Evolutionary conservation across 805 yeast species (phyloP), one percentile per base, ranked within the genome.

Genomic region (Scheffersomyces lignosus): DNA sequence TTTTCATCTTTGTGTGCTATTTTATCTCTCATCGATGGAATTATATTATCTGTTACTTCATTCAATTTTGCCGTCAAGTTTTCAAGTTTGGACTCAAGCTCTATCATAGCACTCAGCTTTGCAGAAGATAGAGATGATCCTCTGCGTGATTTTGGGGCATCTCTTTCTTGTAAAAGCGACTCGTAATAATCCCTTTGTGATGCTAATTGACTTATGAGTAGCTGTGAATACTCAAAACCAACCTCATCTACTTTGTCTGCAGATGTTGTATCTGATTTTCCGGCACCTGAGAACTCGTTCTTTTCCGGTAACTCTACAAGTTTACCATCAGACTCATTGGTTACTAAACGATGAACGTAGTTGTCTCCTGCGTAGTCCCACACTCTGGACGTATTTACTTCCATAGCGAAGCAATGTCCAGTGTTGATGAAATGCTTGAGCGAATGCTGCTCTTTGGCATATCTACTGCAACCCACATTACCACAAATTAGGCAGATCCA

Each of bases 321-420:
- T 49, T 90, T 90, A 0, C 97, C 97, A 56, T 89, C 96, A 0
- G 83, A 72, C 56, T 86, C 90, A 58, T 87, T 88, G 43, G 89
- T 87, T 3, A 89, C 75, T 29, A 89, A 63, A 33, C 97, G 61
- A 58, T 89, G 97, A 7, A 89, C 96, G 57, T 89, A 89, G 45
- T 80, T 81, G 55, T 89, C 97, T 2, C 90, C 90, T 0, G 90
- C 89, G 56, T 89, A 89, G 57, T 89, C 96, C 97, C 97, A 89
- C 1, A 89, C 96, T 27, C 97, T 69, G 43, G 89, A 93, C 0
- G 95, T 78, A 8, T 71, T 62, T 31, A 87, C 67, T 52, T 89
- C 96, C 96, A 89, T 88, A 0, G 96, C 85, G 64, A 87, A 89
- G 50, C 96, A 86, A 58, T 89, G 97, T 4, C 83, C 81, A 0